Conservation (phyloP, 306 rosid species). For the Citrullus colocynthis region DNA sequence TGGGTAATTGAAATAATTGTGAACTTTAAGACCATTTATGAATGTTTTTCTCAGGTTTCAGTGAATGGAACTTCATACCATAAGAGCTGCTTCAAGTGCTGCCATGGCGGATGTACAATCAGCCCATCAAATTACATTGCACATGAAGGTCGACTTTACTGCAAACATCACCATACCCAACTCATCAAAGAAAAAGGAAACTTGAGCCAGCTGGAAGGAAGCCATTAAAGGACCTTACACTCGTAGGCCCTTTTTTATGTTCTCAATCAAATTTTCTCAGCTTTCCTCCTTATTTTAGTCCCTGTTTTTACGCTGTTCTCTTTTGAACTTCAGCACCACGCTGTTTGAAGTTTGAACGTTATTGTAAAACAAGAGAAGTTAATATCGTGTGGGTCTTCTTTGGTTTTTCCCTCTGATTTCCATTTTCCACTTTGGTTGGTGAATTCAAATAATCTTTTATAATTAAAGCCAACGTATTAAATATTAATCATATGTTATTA, state of each 20-base stretch:
- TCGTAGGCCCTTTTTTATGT: background rate
- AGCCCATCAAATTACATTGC: constrained; percentile 98
- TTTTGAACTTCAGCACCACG: background rate
- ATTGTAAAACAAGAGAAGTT: background rate
- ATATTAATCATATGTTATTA: background rate
- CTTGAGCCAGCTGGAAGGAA: constrained; percentile 95
- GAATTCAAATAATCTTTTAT: background rate
- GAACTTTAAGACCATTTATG: background rate
- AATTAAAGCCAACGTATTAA: background rate
- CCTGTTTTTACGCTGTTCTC: background rate
- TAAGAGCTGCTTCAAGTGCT: constrained; percentile 91
- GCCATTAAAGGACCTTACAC: constrained; percentile 22
- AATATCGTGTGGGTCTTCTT: background rate
- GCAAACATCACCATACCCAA: constrained; percentile 92
- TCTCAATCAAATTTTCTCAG: background rate
- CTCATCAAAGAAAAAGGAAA: constrained; percentile 93
- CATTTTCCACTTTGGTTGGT: background rate
- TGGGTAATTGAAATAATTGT: background rate
- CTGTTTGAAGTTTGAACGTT: background rate
- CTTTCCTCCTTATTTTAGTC: background rate
- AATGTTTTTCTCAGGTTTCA: constrained; percentile 33
- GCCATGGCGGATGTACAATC: constrained; percentile 92
- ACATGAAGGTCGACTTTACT: constrained; percentile 89
- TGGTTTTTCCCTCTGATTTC: background rate
- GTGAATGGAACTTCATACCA: constrained; percentile 96